phyloP scores from a whole-genome alignment of 345 rosid genomes.

The Ricinus communis region DNA sequence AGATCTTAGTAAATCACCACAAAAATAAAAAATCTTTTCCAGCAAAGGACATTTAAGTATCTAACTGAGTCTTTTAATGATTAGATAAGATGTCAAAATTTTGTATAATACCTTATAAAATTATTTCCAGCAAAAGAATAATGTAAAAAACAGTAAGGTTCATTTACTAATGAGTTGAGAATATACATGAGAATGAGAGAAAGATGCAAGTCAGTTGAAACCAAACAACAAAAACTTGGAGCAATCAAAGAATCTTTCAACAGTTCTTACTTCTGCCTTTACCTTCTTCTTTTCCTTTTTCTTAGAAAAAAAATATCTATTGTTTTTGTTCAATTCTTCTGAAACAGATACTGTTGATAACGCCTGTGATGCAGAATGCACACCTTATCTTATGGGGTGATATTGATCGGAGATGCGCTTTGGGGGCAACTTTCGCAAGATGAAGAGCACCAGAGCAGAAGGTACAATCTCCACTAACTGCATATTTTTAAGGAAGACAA shows the following conservation, averaged over 20 bases:
- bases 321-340: no score
- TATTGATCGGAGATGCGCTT: conserved; percentile 67
- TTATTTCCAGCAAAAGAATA: neutral
- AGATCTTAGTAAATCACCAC: no score
- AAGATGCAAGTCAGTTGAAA: no score
- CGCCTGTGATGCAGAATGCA: neutral
- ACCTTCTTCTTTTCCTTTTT: no score
- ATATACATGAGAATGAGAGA: conserved; percentile 6
- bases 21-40: no score
- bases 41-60: no score
- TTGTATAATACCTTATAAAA: neutral
- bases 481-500: neutral
- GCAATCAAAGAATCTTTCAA: no score
- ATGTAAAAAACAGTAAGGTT: no score
- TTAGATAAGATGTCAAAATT: no score
- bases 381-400: conserved; percentile 55
- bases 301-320: neutral
- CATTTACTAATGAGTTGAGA: neutral
- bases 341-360: neutral
- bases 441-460: conserved; percentile 67
- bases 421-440: conserved; percentile 78
- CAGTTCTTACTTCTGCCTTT: no score
- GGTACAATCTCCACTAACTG: conserved; percentile 83
- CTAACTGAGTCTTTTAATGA: no score
- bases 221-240: neutral